Evolutionary conservation across 768 basidiomycete genomes (phyloP), one percentile per base, ranked within the genome.

Genomic region (Naganishia vishniacii): DNA sequence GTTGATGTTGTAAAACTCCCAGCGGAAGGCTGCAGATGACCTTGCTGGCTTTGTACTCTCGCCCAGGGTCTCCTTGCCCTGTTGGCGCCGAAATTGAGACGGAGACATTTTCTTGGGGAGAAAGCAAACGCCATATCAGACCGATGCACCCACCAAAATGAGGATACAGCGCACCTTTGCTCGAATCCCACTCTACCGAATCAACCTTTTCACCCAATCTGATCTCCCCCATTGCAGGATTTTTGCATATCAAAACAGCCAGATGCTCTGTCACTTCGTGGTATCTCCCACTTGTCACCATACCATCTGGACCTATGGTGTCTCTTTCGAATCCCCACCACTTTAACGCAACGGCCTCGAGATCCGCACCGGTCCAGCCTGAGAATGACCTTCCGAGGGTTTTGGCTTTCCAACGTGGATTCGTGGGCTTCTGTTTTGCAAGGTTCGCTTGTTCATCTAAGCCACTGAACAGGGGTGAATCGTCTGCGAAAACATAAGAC

Each of bases 11-110:
- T 26, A 76, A 62, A 2, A 74, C 73, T 59, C 70, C 75, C 15
- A 76, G 68, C 4, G 75, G 75, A 44, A 76, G 72, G n/a, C 73
- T 74, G 25, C 70, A 72, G 44, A 76, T 68, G 11, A 73, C 69
- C 4, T 69, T 72, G 28, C 65, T 67, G 23, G 47, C 71, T 1
- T 20, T 44, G 29, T 60, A 73, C 6, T 48, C 67, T 47, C 59
- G 34, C 15, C 8, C 34, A 37, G 59, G 15, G 53, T 2, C 20
- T 37, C 49, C 31, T 29, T 5, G 49, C 6, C 20, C 18, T 2
- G 49, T 2, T 13, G 20, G 28, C 18, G 13, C 32, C 31, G 37
- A 40, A 8, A 16, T 40, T 40, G 37, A 40, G 8, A 40, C 37
- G 37, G 37, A 8, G 37, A 40, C 37, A 40, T 8, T n/a, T 15